Percentiles rank a stretch among this genome's conserved stretches.
These are phyloP conservation scores for Chlorella sp. DNA, from an alignment of 139 green algal species.

Conservation along the genomic window DNA sequence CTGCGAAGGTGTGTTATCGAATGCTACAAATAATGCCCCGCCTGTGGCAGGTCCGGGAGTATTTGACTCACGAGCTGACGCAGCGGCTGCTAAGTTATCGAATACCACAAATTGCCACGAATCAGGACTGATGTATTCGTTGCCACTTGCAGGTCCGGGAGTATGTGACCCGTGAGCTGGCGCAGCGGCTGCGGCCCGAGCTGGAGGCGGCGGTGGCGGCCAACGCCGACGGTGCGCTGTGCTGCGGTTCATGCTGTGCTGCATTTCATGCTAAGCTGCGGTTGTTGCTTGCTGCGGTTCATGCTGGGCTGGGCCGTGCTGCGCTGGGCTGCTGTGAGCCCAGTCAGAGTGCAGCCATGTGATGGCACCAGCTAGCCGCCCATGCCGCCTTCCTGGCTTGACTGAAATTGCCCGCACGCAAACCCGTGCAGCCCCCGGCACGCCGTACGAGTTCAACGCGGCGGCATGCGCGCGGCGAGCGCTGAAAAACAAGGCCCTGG, in stretches of 20 bases:
- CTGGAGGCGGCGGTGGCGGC: slow-evolving; percentile 71
- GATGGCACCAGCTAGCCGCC: too few species aligned
- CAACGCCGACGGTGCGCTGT: slow-evolving; percentile 54
- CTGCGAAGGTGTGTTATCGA: slow-evolving; percentile 5
- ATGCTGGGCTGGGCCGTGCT: not conserved
- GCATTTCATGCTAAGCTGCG: not conserved
- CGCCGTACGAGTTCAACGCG: slow-evolving; percentile 70
- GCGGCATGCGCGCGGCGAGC: slow-evolving; percentile 68
- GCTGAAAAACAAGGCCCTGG: slow-evolving; percentile 88
- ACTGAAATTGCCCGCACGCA: too few species aligned
- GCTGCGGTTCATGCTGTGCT: not conserved
- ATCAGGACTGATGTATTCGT: too few species aligned
- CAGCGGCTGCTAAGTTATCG: too few species aligned
- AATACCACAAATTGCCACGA: not conserved
- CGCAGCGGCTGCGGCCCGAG: slow-evolving; percentile 72
- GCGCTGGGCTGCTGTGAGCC: too few species aligned
- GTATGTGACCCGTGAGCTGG: slow-evolving; percentile 75
- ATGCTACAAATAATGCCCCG: too few species aligned
- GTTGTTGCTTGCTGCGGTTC: not conserved
- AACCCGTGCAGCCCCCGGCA: not conserved
- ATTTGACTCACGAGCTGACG: too few species aligned
- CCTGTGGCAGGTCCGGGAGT: too few species aligned
- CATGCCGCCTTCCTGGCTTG: too few species aligned
- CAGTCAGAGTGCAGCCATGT: too few species aligned
- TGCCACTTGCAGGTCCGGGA: slow-evolving; percentile 63